phyloP scores from a whole-genome alignment of 176 grass and related monocot species.

The Ensete ventricosum region DNA sequence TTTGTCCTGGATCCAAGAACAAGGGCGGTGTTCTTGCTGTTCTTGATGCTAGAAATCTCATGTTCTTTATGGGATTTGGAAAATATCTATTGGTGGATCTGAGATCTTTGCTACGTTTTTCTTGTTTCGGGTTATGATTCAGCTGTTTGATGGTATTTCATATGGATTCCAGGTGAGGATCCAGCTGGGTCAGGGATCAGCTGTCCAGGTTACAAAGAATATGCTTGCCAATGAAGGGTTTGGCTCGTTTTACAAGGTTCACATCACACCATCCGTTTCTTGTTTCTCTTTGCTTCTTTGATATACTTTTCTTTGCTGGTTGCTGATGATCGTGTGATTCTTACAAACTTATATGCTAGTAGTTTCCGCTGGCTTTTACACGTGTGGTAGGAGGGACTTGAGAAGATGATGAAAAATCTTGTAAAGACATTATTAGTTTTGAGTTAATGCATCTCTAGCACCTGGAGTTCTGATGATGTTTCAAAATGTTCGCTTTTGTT shows the following conservation, averaged over 20 bases:
- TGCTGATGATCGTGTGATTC: not conserved
- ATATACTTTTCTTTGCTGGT: not conserved
- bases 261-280: too few species aligned
- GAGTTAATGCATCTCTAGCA: too few species aligned
- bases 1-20: not conserved
- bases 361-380: too few species aligned
- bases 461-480: too few species aligned
- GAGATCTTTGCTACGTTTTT: not conserved
- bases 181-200: slow-evolving; percentile 89
- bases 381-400: too few species aligned
- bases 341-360: too few species aligned
- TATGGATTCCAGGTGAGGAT: slow-evolving; percentile 55
- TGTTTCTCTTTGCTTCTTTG: not conserved
- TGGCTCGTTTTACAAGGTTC: slow-evolving; percentile 78
- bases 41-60: not conserved
- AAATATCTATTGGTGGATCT: not conserved
- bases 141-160: too few species aligned
- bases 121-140: not conserved
- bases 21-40: not conserved
- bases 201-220: slow-evolving; percentile 54
- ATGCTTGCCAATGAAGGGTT: slow-evolving; percentile 78
- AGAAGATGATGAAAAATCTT: too few species aligned
- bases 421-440: too few species aligned
- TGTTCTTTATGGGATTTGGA: not conserved
- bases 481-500: too few species aligned